Conservation (phyloP, 139 green algal species). For the Diplosphaera chodatii region DNA sequence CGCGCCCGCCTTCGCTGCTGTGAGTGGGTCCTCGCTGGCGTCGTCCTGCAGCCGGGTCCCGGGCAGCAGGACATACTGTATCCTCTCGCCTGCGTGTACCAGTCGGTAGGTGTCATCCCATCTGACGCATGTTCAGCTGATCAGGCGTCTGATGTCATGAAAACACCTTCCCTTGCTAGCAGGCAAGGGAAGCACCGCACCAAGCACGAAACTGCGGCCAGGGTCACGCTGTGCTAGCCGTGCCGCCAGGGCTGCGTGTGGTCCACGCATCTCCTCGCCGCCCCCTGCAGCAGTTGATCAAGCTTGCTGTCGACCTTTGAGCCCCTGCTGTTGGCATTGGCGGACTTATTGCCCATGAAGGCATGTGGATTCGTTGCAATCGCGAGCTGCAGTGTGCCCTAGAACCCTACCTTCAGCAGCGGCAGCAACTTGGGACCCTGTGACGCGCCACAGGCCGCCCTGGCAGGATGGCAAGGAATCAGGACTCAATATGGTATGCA, state of each 20-base stretch:
- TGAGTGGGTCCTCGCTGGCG: constrained; percentile 61
- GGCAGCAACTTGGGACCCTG: constrained; percentile 32
- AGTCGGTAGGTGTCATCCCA: too few species aligned
- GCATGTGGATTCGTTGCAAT: too few species aligned
- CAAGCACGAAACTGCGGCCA: constrained; percentile 59
- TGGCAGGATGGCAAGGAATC: not conserved
- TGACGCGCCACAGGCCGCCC: constrained; percentile 25
- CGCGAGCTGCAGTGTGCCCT: too few species aligned
- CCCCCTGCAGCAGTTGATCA: too few species aligned
- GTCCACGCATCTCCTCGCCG: constrained; percentile 49
- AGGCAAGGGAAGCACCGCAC: too few species aligned
- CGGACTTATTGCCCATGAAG: too few species aligned
- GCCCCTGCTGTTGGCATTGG: too few species aligned
- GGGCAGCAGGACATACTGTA: constrained; percentile 70
- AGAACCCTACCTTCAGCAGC: not conserved
- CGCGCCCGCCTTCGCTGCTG: constrained; percentile 25
- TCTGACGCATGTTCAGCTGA: too few species aligned
- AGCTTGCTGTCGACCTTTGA: too few species aligned
- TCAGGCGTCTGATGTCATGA: too few species aligned
- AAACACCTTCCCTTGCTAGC: too few species aligned
- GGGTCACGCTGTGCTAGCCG: constrained; percentile 45
- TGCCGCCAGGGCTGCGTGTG: constrained; percentile 56
- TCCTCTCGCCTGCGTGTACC: constrained; percentile 31
- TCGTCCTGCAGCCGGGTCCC: constrained; percentile 54
- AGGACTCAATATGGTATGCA: too few species aligned